These are phyloP conservation scores for Triangularia setosa DNA, from an alignment of 2,329 filamentous ascomycete species.

Conservation along the genomic window DNA sequence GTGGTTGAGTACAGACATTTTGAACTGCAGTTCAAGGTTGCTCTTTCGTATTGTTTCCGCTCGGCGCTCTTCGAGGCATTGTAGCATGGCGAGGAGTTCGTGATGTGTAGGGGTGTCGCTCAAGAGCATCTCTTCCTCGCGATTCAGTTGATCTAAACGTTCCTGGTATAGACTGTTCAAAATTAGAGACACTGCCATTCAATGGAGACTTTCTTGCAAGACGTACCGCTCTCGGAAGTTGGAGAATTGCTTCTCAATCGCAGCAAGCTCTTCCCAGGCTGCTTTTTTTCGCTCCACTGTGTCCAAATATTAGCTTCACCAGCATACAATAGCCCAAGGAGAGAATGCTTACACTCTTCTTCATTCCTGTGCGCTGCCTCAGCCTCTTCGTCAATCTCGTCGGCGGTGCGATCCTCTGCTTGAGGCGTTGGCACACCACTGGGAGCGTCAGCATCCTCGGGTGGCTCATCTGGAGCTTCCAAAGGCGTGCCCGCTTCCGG, in stretches of 20 bases:
- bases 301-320: conserved; percentile 25
- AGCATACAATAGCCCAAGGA: neutral
- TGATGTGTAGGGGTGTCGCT: conserved; percentile 71
- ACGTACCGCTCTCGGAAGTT: conserved; percentile 74
- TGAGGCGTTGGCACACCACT: conserved; percentile 38
- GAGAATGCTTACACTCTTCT: conserved; percentile 55
- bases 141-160: conserved; percentile 74
- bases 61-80: conserved; percentile 76
- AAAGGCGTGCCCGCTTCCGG: conserved; percentile 24
- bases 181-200: conserved; percentile 21
- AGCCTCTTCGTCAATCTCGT: conserved; percentile 57
- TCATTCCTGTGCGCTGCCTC: conserved; percentile 58
- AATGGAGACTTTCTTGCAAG: neutral
- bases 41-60: conserved; percentile 77
- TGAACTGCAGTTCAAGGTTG: conserved; percentile 68
- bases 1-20: conserved; percentile 66
- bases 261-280: conserved; percentile 73
- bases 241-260: conserved; percentile 84
- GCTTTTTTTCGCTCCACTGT: conserved; percentile 73
- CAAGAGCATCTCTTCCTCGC: conserved; percentile 59
- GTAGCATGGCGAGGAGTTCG: conserved; percentile 85
- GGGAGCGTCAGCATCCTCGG: conserved; percentile 32
- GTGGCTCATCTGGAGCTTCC: conserved; percentile 27
- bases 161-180: conserved; percentile 75
- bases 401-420: conserved; percentile 52